phyloP scores from a whole-genome alignment of 148 eudicot genomes.

The Rhododendron simsii region DNA sequence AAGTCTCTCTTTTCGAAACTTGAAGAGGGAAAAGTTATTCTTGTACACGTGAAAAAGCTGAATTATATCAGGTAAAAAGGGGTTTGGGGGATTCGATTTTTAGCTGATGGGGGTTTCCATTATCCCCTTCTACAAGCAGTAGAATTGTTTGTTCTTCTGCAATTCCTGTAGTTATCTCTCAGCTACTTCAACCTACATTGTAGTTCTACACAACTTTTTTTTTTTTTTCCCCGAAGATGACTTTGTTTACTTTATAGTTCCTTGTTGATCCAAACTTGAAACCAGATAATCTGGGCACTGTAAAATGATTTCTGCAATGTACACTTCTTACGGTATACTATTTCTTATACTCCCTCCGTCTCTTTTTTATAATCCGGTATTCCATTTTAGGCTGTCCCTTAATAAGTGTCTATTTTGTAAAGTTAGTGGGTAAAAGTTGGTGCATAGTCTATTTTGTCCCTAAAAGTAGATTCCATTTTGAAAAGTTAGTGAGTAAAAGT shows the following conservation, averaged over 20 bases:
- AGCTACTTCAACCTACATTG: conserved; percentile 23
- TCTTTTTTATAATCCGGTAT: too few relatives aligned
- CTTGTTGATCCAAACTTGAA: background rate
- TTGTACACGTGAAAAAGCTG: conserved; percentile 15
- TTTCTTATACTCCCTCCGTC: too few relatives aligned
- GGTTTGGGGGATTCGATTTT: conserved; percentile 18
- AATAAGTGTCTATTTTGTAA: too few relatives aligned
- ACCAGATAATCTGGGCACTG: conserved; percentile 6
- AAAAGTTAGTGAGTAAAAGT: too few relatives aligned
- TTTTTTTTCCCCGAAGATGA: background rate
- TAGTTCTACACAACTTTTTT: background rate
- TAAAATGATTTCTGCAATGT: background rate
- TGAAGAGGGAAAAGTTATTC: conserved; percentile 11
- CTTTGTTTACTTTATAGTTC: background rate
- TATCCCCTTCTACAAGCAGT: conserved; percentile 9
- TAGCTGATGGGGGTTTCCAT: conserved; percentile 14
- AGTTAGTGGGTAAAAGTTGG: too few relatives aligned
- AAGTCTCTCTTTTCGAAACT: conserved; percentile 15
- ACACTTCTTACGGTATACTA: background rate
- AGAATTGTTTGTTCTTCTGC: conserved; percentile 27
- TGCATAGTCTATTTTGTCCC: too few relatives aligned
- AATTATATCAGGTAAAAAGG: conserved; percentile 22
- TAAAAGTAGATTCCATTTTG: too few relatives aligned
- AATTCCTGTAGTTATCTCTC: conserved; percentile 29
- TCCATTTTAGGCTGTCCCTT: too few relatives aligned